These are phyloP conservation scores for Dunaliella primolecta DNA, from an alignment of 139 green algal genomes.

Conservation along the genomic window DNA sequence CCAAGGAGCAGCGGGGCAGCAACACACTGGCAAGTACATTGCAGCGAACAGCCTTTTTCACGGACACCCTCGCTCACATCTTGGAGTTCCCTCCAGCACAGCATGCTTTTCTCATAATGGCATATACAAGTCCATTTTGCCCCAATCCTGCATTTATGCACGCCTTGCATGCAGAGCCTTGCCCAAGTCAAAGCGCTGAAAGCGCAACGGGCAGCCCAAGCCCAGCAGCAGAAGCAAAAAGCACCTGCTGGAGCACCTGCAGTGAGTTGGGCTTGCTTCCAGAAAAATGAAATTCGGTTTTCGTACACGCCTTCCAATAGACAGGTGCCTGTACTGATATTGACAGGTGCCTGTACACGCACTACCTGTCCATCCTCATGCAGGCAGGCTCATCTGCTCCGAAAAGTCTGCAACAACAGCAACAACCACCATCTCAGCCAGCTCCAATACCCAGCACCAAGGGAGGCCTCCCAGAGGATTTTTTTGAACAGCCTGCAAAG, in stretches of 20 bases:
- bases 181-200: conserved; percentile 10
- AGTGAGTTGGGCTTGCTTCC: too few relatives aligned
- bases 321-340: too few relatives aligned
- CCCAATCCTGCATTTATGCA: not conserved
- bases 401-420: not conserved
- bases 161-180: not conserved
- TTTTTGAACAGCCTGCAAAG: conserved; percentile 4
- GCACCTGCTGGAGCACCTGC: not conserved
- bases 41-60: too few relatives aligned
- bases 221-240: not conserved
- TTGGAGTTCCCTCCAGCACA: not conserved
- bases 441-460: not conserved
- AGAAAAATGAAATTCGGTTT: too few relatives aligned
- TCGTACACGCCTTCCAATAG: too few relatives aligned
- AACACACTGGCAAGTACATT: not conserved
- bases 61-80: too few relatives aligned
- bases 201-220: not conserved
- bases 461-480: not conserved
- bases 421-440: not conserved
- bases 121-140: not conserved
- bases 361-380: too few relatives aligned
- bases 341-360: too few relatives aligned
- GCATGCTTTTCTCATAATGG: not conserved
- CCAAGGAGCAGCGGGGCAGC: conserved; percentile 15
- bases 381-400: not conserved